A percentile compares a stretch with the other conserved stretches of the same genome.
Conservation (phyloP, 805 yeast species). For the Candida michaelii region DNA sequence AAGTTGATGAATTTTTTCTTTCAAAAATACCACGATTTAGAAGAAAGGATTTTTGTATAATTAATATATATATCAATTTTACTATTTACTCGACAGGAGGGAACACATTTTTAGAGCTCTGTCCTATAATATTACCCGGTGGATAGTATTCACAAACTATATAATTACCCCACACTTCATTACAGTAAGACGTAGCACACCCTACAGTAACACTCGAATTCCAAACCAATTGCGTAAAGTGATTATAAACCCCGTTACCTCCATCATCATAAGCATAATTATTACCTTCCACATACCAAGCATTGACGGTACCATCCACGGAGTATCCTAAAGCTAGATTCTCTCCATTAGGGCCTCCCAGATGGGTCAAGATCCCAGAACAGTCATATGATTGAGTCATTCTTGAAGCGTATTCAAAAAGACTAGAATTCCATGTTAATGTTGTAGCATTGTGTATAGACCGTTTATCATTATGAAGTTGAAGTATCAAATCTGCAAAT, state of each 20-base stretch:
- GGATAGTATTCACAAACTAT: constrained; percentile 39
- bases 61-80: constrained; percentile 1
- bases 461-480: constrained; percentile 31
- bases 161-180: constrained; percentile 33
- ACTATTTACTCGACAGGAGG: too few species aligned
- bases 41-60: constrained; percentile 26
- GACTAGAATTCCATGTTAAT: constrained; percentile 32
- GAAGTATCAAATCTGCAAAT: constrained; percentile 15
- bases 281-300: constrained; percentile 41
- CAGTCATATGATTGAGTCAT: constrained; percentile 36
- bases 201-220: constrained; percentile 31
- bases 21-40: constrained; percentile 31
- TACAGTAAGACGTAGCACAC: constrained; percentile 35
- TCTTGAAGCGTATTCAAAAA: constrained; percentile 30
- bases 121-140: constrained; percentile 31
- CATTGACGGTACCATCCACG: constrained; percentile 33
- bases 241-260: constrained; percentile 24
- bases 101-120: constrained; percentile 24
- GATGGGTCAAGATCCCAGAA: constrained; percentile 33
- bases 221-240: constrained; percentile 43
- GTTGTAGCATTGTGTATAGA: constrained; percentile 27
- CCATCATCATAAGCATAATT: constrained; percentile 24
- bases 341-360: constrained; percentile 39
- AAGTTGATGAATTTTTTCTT: constrained; percentile 64
- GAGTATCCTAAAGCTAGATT: constrained; percentile 41